Conservation (phyloP, 2,329 filamentous ascomycete species). For the Exophiala sp. region DNA sequence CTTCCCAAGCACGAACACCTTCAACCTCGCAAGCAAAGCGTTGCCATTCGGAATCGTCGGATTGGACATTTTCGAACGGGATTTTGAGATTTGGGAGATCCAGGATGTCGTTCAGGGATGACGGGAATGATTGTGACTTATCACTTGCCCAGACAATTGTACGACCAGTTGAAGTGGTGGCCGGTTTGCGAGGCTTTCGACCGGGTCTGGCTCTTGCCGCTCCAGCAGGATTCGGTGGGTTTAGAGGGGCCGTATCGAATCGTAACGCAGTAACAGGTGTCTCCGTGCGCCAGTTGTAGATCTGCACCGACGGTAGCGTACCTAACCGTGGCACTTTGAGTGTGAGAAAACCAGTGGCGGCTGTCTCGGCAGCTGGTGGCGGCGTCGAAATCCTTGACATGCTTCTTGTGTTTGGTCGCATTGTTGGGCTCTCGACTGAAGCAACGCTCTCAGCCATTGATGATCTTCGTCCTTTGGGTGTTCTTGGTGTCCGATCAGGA, state of each 20-base stretch:
- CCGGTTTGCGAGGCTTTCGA: neutral
- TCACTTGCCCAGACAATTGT: conserved; percentile 14
- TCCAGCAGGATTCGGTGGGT: neutral
- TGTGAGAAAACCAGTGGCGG: conserved; percentile 24
- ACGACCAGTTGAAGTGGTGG: neutral
- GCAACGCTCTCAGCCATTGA: neutral
- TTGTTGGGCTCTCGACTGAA: neutral
- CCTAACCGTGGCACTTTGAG: conserved; percentile 25
- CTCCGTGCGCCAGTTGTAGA: conserved; percentile 12
- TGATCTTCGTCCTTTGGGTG: neutral
- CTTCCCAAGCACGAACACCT: conserved; percentile 46
- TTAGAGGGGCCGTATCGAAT: conserved; percentile 4
- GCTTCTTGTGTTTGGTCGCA: neutral
- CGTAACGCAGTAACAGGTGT: conserved; percentile 14
- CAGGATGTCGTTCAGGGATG: conserved; percentile 16
- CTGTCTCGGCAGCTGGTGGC: conserved; percentile 1
- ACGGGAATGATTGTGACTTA: conserved; percentile 11
- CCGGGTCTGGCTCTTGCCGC: neutral
- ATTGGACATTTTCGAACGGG: conserved; percentile 4
- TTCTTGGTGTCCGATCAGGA: neutral
- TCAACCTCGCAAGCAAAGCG: conserved; percentile 42
- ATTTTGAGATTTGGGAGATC: conserved; percentile 8
- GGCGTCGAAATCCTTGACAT: neutral
- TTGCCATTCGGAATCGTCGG: conserved; percentile 15
- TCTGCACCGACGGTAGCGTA: conserved; percentile 14